These are phyloP conservation scores for Dalechampia spathulata DNA, from an alignment of 441 rosid species.

Conservation along the genomic window DNA sequence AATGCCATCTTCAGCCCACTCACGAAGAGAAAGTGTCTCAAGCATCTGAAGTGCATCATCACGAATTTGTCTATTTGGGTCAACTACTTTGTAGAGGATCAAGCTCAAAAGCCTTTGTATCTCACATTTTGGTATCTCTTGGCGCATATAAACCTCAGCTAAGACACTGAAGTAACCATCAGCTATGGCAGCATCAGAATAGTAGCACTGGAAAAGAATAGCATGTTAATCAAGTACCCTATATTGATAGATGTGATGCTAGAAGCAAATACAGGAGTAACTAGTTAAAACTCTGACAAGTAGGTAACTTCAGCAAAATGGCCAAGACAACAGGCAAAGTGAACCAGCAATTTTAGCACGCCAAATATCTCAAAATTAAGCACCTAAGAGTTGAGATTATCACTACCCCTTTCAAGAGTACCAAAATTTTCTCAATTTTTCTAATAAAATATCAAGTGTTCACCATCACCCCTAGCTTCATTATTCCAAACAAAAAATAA, in stretches of 20 bases:
- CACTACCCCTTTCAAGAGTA: not conserved
- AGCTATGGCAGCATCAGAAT: constrained; percentile 93
- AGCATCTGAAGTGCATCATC: constrained; percentile 99
- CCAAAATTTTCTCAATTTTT: not conserved
- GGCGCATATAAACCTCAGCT: constrained; percentile 99
- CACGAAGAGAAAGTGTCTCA: constrained; percentile 95
- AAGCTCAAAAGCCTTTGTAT: constrained; percentile 94
- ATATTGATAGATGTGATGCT: not conserved
- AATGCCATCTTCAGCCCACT: constrained; percentile 94
- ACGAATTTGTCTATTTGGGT: constrained; percentile 96
- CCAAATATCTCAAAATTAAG: not conserved
- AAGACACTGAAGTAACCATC: constrained; percentile 98
- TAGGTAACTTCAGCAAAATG: not conserved
- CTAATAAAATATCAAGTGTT: not conserved
- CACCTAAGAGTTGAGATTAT: not conserved
- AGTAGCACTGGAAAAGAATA: constrained; percentile 71
- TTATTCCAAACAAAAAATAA: constrained; percentile 1
- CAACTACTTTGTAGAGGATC: constrained; percentile 98
- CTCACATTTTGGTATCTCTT: constrained; percentile 97
- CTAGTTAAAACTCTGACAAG: constrained; percentile 2
- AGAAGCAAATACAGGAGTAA: constrained; percentile 5
- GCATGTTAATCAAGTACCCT: constrained; percentile 14
- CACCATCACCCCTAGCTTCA: constrained; percentile 5
- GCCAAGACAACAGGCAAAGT: not conserved
- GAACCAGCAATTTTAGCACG: constrained; percentile 1